Conservation (phyloP, 1,284 basidiomycete genomes). For the Puccinia hordei region DNA sequence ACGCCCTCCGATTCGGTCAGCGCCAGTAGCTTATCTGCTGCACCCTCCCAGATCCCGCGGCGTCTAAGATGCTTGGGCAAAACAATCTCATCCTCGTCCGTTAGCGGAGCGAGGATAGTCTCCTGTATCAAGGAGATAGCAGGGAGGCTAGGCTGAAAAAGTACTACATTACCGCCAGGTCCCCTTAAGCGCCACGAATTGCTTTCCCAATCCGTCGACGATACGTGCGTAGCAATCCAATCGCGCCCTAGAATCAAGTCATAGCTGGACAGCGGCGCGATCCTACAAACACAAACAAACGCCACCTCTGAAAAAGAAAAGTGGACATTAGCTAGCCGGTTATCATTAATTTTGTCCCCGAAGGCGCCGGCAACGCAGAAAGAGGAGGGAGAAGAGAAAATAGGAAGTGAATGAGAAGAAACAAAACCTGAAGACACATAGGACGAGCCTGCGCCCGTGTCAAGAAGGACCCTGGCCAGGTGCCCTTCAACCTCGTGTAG, state of each 20-base stretch:
- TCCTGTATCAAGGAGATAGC: no score
- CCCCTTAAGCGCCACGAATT: not conserved
- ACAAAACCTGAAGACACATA: not conserved
- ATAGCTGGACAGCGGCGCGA: not conserved
- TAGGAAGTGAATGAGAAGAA: not conserved
- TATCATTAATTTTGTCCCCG: not conserved
- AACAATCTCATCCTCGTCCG: no score
- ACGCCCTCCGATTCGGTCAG: no score
- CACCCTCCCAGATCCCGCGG: no score
- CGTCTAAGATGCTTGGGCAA: no score
- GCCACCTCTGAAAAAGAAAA: not conserved
- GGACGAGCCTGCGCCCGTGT: not conserved
- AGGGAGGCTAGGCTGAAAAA: not conserved
- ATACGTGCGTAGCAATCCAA: not conserved
- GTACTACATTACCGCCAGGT: not conserved
- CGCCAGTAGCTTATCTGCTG: no score
- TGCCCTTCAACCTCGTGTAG: not conserved
- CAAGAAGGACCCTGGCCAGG: not conserved
- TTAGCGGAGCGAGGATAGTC: no score
- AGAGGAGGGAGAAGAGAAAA: not conserved
- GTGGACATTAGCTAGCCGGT: not conserved
- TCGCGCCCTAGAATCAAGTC: conserved; percentile 11
- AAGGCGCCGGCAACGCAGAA: not conserved
- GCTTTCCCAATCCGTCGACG: not conserved
- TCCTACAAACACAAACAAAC: not conserved